These are phyloP conservation scores for Trametes cinnabarina DNA, from an alignment of 768 basidiomycete genomes.

Conservation along the genomic window DNA sequence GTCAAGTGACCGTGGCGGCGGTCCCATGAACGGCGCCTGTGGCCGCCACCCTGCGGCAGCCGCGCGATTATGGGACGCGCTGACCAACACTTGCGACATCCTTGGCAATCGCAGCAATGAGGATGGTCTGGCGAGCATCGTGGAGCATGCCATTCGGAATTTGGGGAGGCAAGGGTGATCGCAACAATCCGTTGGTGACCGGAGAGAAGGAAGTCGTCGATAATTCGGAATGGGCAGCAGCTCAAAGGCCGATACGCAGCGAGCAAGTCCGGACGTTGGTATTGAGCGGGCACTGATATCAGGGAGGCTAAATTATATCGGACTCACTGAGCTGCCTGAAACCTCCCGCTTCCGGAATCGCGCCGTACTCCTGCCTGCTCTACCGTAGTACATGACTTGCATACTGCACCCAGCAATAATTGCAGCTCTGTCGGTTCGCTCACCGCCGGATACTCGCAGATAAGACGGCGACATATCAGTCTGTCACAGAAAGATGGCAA, in stretches of 20 bases:
- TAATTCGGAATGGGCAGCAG: constrained; percentile 2
- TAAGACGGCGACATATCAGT: constrained; percentile 2
- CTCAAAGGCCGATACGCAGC: no score
- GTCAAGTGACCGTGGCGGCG: constrained; percentile 20
- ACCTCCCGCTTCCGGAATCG: constrained; percentile 13
- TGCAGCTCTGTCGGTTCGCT: not conserved
- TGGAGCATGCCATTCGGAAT: constrained; percentile 1
- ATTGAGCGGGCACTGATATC: no score
- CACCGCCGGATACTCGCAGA: constrained; percentile 8
- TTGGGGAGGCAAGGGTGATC: not conserved
- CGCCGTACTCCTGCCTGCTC: not conserved
- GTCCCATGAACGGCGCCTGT: constrained; percentile 8
- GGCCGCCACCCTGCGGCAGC: constrained; percentile 9
- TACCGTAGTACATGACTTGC: no score
- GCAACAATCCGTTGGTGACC: not conserved
- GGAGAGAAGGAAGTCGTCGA: not conserved
- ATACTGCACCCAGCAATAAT: no score
- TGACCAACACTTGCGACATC: constrained; percentile 6
- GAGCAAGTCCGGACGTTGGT: no score
- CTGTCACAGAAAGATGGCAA: not conserved
- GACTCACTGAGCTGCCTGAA: not conserved
- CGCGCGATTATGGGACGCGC: not conserved
- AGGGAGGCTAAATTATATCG: no score
- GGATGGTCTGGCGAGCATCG: not conserved
- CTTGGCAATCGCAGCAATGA: not conserved